Evolutionary conservation across 805 yeast genomes (phyloP), one percentile per base, ranked within the genome.

Genomic region (Starmera dryadoides): DNA sequence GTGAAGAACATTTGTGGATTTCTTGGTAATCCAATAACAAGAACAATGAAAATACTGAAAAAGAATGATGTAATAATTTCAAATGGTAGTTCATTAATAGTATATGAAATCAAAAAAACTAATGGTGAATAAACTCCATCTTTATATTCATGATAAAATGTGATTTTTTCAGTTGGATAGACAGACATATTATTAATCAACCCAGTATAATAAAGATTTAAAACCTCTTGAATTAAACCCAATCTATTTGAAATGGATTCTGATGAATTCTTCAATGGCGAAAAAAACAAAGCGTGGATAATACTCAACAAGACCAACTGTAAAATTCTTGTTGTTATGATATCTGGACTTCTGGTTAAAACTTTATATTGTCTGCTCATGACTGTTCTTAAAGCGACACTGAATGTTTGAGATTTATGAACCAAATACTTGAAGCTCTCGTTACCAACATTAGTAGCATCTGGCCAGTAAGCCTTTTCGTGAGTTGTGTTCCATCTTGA

Each of bases 191-290:
- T 86, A 50, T 81, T 84, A 40, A 87, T 68, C 71, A 86, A 75
- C 1, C 96, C 96, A 35, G 79, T 78, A 55, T 78, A 87, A 53
- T 82, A 86, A 38, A 86, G 56, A 25, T 86, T 79, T 19, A 81
- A 64, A 3, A 81, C 72, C 52, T 84, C 85, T 56, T 87, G 95
- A 3, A 82, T 70, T 8, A 86, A 61, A 3, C 95, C 95, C n/a
- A 87, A 59, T 46, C 94, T 64, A 56, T 86, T 76, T 41, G 68
- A 69, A 25, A 85, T 70, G 25, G 91, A 81, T 1, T 59, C 56
- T 35, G 59, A 58, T 23, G 53, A 49, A 39, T 73, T 60, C 40
- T 66, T 67, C 35, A 80, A 50, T 8, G 85, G 82, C 1, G 86
- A 66, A 63, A 79, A 86, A 50, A 71, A 87, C 31, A 86, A 62